A percentile compares a stretch with the other conserved stretches of the same genome.
phyloP scores from a whole-genome alignment of 2,329 filamentous ascomycete species.

The Xylariaceae sp. region DNA sequence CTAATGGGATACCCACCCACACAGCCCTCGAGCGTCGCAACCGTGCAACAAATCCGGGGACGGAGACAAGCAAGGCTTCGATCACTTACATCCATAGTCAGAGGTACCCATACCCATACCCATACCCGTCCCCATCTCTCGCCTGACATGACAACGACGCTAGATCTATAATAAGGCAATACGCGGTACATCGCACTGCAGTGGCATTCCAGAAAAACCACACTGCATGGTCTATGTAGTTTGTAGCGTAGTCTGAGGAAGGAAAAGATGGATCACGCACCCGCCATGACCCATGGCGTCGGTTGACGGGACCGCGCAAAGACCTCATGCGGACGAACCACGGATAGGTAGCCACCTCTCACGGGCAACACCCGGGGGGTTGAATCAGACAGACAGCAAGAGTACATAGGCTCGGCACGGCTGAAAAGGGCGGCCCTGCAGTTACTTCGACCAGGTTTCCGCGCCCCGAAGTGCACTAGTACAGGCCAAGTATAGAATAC shows the following conservation, averaged over 20 bases:
- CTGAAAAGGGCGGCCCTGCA: slow-evolving; percentile 20
- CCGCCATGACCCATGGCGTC: background rate
- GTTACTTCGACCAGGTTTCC: slow-evolving; percentile 7
- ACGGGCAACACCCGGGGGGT: slow-evolving; percentile 11
- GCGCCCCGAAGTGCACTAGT: slow-evolving; percentile 6
- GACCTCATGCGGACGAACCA: background rate
- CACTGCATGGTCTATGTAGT: background rate
- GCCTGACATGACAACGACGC: background rate
- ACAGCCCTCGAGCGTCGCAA: background rate
- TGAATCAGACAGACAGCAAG: background rate
- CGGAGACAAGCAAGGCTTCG: background rate
- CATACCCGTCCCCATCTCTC: no score
- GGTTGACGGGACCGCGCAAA: slow-evolving; percentile 3
- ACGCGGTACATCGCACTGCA: background rate
- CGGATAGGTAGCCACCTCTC: background rate
- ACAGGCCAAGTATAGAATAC: slow-evolving; percentile 12
- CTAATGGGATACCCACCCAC: background rate
- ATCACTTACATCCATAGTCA: no score
- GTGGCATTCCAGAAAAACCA: background rate
- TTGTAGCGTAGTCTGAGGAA: no score
- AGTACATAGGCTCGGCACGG: slow-evolving; percentile 14
- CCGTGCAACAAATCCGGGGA: background rate
- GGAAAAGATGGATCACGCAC: background rate
- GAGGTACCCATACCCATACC: no score
- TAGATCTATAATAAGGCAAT: slow-evolving; percentile 1